Conservation (phyloP, 2,329 filamentous ascomycete species). For the Fusarium drepaniforme region DNA sequence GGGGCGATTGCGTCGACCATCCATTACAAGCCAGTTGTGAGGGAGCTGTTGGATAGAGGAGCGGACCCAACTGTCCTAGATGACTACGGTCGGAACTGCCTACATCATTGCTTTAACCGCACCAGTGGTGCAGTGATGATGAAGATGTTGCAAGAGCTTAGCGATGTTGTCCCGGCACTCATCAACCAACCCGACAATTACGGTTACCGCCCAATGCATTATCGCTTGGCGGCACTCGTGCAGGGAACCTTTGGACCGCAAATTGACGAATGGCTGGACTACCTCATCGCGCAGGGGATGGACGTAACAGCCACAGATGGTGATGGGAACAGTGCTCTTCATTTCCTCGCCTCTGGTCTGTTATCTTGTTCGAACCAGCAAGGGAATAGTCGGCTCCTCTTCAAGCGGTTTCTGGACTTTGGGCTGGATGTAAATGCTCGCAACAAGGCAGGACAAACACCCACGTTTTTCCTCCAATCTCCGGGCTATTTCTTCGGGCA, state of each 20-base stretch:
- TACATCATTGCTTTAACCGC: conserved; percentile 18
- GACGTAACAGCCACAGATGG: conserved; percentile 24
- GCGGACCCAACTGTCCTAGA: conserved; percentile 24
- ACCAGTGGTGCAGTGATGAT: not conserved
- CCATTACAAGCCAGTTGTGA: not conserved
- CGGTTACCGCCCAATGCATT: conserved; percentile 33
- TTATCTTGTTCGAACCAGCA: not conserved
- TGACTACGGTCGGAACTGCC: conserved; percentile 22
- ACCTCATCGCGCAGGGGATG: conserved; percentile 15
- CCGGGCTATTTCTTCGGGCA: not conserved
- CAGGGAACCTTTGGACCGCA: not conserved
- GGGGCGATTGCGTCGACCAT: not conserved
- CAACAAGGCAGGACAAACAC: conserved; percentile 28
- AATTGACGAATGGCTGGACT: conserved; percentile 12
- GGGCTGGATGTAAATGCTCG: conserved; percentile 29
- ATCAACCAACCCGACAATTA: conserved; percentile 28
- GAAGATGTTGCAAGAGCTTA: conserved; percentile 7
- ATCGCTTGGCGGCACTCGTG: conserved; percentile 12
- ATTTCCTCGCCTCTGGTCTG: conserved; percentile 17
- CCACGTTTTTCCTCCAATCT: conserved; percentile 11
- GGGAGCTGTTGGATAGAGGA: conserved; percentile 21
- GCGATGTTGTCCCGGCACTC: not conserved
- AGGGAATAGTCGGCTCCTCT: not conserved
- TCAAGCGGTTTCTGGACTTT: conserved; percentile 11
- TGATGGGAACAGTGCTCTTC: conserved; percentile 18